Percentiles rank a stretch among this genome's conserved stretches.
These are phyloP conservation scores for Helenozyma rhizophorensis DNA, from an alignment of 805 yeast genomes.

Conservation along the genomic window DNA sequence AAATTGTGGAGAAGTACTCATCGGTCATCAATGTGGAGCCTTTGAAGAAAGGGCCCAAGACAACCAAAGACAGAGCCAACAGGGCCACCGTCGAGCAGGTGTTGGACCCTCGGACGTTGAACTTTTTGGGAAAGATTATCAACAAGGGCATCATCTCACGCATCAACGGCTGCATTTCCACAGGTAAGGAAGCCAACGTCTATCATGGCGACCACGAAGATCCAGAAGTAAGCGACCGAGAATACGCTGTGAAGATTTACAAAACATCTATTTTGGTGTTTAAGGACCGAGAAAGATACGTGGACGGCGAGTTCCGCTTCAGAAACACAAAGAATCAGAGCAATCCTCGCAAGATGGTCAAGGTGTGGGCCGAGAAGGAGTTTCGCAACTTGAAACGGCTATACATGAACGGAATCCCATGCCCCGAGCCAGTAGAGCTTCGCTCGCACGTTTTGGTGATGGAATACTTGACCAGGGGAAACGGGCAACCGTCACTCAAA, in stretches of 20 bases:
- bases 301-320: conserved; percentile 92
- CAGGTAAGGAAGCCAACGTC: conserved; percentile 99
- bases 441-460: conserved; percentile 88
- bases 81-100: conserved; percentile 97
- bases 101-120: conserved; percentile 87
- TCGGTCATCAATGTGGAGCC: conserved; percentile 63
- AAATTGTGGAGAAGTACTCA: conserved; percentile 58
- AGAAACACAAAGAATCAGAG: conserved; percentile 79
- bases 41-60: conserved; percentile 52
- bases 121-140: conserved; percentile 75
- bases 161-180: conserved; percentile 89
- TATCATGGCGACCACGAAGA: conserved; percentile 70
- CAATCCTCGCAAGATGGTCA: conserved; percentile 96
- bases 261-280: conserved; percentile 96
- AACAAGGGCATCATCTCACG: conserved; percentile 79
- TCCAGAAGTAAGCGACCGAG: conserved; percentile 36
- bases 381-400: conserved; percentile 87
- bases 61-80: conserved; percentile 78
- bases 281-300: conserved; percentile 93
- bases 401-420: conserved; percentile 74
- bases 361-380: conserved; percentile 98
- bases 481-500: conserved; percentile 89
- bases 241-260: conserved; percentile 86
- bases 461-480: conserved; percentile 81
- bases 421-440: conserved; percentile 87